These are phyloP conservation scores for Xylariaceae sp. DNA, from an alignment of 2,329 filamentous ascomycete species.

Conservation along the genomic window DNA sequence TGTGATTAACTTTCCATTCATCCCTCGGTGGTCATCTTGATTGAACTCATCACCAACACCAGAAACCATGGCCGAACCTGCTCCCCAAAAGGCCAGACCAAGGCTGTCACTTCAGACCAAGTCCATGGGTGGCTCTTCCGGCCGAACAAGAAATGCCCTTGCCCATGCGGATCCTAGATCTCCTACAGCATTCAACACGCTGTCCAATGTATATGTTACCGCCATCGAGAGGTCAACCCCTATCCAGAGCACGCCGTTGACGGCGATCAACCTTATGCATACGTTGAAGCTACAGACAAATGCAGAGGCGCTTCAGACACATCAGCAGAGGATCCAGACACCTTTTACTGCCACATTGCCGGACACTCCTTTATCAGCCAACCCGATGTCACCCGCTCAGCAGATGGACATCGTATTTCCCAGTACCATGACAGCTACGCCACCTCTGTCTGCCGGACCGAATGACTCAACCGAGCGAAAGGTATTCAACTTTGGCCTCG, in stretches of 20 bases:
- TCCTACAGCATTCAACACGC: constrained; percentile 61
- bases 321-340: constrained; percentile 36
- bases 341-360: constrained; percentile 46
- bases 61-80: constrained; percentile 34
- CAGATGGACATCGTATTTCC: constrained; percentile 46
- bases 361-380: constrained; percentile 52
- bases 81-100: constrained; percentile 43
- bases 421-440: constrained; percentile 57
- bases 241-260: constrained; percentile 43
- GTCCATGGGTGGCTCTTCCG: constrained; percentile 35
- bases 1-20: no score
- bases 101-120: constrained; percentile 56
- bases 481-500: constrained; percentile 45
- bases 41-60: constrained; percentile 4
- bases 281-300: constrained; percentile 37
- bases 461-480: constrained; percentile 39
- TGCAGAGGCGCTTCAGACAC: constrained; percentile 28
- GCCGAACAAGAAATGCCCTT: constrained; percentile 38
- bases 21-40: not conserved
- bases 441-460: constrained; percentile 52
- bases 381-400: constrained; percentile 45
- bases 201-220: constrained; percentile 61
- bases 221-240: constrained; percentile 58
- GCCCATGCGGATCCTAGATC: constrained; percentile 52
- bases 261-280: constrained; percentile 44